phyloP scores from a whole-genome alignment of 2,329 filamentous ascomycete species.

The Aspergillus eucalypticola region DNA sequence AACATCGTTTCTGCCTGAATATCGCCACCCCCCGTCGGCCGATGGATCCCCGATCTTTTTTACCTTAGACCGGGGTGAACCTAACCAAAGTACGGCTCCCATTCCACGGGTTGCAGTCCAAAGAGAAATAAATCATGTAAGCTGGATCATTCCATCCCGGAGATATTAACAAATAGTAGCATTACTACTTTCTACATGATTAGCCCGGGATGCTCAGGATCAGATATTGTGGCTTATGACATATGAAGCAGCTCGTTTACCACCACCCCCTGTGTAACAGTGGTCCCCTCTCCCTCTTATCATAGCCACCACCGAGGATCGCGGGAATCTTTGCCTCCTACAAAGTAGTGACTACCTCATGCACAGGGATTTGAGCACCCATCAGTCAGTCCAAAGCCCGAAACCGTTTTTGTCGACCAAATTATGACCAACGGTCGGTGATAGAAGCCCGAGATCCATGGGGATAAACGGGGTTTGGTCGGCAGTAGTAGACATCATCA shows the following conservation, averaged over 20 bases:
- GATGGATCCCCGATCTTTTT: conserved; percentile 1
- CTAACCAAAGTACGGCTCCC: neutral
- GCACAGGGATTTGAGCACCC: neutral
- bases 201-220: neutral
- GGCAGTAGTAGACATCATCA: conserved; percentile 6
- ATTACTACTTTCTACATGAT: neutral
- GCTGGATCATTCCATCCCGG: too few species aligned
- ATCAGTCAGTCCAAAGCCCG: neutral
- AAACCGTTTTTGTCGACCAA: too few species aligned
- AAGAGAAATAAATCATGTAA: too few species aligned
- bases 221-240: neutral
- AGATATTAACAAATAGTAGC: too few species aligned
- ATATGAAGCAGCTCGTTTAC: neutral
- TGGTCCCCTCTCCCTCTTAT: neutral
- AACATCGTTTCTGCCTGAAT: conserved; percentile 5
- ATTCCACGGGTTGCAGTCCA: neutral
- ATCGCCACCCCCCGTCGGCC: conserved; percentile 2
- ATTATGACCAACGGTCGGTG: too few species aligned
- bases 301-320: neutral
- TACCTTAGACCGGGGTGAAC: neutral
- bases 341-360: neutral
- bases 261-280: neutral
- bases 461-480: neutral
- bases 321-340: neutral
- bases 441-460: neutral